Evolutionary conservation across 768 basidiomycete species (phyloP), one percentile per base, ranked within the genome.

Genomic region (Erythrobasidium yunnanense): DNA sequence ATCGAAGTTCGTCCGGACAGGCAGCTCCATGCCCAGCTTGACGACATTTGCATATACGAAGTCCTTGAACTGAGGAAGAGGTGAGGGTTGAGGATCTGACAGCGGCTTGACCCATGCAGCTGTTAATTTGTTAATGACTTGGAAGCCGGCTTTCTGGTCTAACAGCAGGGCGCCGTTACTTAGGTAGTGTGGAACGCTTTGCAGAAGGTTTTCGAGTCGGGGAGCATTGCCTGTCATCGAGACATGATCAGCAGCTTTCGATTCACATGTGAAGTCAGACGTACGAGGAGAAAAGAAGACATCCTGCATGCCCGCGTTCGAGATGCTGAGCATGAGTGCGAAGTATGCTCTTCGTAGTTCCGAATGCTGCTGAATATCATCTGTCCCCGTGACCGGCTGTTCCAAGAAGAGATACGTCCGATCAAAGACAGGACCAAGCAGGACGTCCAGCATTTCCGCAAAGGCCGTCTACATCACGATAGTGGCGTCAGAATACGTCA

Each of bases 281-380:
- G 71, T 74, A 93, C 92, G 83, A 72, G 86, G 84, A 50, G 92
- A 92, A 55, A 87, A 85, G 77, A 97, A 88, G 20, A 96, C 82
- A 5, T 82, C 81, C 66, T 88, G 84, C 52, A 96, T 79, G 70
- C 85, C 85, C n/a, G 87, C 83, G 25, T 83, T 80, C 80, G 91
- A 84, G 68, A 96, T 81, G 69, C 80, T 84, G 67, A 85, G 87
- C 68, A 96, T 80, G 68, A 99, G 82, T 6, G 79, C 79, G 50
- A 97, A 83, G 74, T 93, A 97, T 5, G 90, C 86, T 65, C 87
- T 86, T 75, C 89, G 90, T 32, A 90, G 90, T 67, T 88, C 86
- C 17, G 80, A 76, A 69, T 89, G 88, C 17, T 83, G 80, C 25
- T 87, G 77, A 62, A 83, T 82, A 68, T 93, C 92, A 73, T 97